phyloP scores from a whole-genome alignment of 2,329 filamentous ascomycete species.

The Cercospora sp. region DNA sequence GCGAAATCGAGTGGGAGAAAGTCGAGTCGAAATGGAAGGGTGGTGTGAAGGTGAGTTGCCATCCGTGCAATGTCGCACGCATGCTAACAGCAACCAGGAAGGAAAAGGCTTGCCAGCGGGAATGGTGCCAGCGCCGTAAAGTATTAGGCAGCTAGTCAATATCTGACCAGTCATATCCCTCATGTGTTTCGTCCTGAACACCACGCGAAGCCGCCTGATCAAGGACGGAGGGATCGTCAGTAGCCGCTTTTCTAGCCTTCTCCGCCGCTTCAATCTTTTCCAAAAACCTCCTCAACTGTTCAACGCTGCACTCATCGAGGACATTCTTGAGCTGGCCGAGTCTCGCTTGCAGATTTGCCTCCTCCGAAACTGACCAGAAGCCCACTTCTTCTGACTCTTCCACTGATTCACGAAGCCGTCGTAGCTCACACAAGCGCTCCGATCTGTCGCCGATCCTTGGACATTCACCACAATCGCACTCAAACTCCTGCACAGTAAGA shows the following conservation, averaged over 20 bases:
- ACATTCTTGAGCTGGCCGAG: background rate
- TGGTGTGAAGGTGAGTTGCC: constrained; percentile 28
- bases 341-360: too few relatives aligned
- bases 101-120: constrained; percentile 4
- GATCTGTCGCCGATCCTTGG: background rate
- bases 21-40: constrained; percentile 38
- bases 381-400: background rate
- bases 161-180: background rate
- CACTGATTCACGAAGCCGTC: background rate
- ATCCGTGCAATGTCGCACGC: background rate
- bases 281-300: background rate
- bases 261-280: background rate
- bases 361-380: too few relatives aligned
- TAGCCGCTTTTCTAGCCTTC: background rate
- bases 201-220: background rate
- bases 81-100: background rate
- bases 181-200: too few relatives aligned
- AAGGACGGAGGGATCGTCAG: background rate
- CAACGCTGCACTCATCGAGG: background rate
- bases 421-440: background rate
- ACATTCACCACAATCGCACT: background rate
- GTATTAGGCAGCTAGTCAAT: too few relatives aligned
- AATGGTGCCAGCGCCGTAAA: background rate
- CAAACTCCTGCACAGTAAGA: background rate
- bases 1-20: constrained; percentile 39